Conservation (phyloP, 1,284 basidiomycete species). For the Schizopora paradoxa region DNA sequence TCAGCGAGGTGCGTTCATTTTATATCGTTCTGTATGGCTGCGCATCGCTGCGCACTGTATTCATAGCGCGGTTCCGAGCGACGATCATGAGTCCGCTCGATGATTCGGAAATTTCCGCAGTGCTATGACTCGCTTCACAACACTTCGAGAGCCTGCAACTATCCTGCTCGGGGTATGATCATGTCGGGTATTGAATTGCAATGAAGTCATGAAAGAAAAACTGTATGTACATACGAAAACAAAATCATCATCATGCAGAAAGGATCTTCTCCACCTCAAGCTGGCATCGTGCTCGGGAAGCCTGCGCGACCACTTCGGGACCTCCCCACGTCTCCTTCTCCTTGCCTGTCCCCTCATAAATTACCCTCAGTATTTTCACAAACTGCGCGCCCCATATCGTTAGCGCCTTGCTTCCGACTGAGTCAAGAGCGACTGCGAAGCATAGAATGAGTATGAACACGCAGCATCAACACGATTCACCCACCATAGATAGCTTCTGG, state of each 20-base stretch:
- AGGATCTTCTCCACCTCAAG: conserved; percentile 63
- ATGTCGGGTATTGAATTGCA: too few species aligned
- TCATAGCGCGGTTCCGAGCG: too few species aligned
- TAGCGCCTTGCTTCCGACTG: conserved; percentile 57
- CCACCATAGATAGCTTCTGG: conserved; percentile 64
- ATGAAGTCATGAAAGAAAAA: too few species aligned
- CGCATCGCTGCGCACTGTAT: too few species aligned
- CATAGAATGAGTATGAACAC: conserved; percentile 25
- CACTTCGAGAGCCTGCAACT: too few species aligned
- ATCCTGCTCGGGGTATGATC: too few species aligned
- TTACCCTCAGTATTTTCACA: conserved; percentile 64
- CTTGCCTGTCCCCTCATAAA: conserved; percentile 56
- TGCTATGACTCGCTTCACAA: too few species aligned
- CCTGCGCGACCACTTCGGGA: conserved; percentile 47
- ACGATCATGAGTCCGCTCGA: too few species aligned
- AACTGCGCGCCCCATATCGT: conserved; percentile 74
- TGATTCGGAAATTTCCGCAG: too few species aligned
- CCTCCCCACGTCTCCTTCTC: conserved; percentile 48
- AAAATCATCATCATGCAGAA: conserved; percentile 17
- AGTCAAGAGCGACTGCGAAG: conserved; percentile 62
- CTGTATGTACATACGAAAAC: too few species aligned
- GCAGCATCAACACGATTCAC: conserved; percentile 31
- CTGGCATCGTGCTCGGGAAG: conserved; percentile 53
- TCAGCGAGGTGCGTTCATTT: too few species aligned
- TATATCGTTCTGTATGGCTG: too few species aligned